These are phyloP conservation scores for Rosellinia necatrix DNA, from an alignment of 2,329 filamentous ascomycete genomes.

Conservation along the genomic window DNA sequence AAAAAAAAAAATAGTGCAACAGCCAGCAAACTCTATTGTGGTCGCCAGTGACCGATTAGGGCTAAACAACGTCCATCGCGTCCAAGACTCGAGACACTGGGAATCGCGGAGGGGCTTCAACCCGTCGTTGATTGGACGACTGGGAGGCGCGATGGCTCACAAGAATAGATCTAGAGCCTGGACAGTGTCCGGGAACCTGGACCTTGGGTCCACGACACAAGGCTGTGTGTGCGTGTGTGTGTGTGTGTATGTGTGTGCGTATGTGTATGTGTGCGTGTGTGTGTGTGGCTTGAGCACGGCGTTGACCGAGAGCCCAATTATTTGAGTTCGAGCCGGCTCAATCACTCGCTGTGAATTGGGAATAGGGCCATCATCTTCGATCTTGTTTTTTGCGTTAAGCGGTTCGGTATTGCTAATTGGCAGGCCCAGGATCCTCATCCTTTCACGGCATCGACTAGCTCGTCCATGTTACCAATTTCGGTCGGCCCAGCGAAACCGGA, in stretches of 20 bases:
- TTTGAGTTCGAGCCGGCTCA: conserved; percentile 10
- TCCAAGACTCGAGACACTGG: not conserved
- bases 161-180: not conserved
- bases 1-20: conserved; percentile 14
- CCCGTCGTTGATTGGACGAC: conserved; percentile 6
- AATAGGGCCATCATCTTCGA: conserved; percentile 1
- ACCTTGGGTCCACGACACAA: conserved; percentile 4
- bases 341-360: not conserved
- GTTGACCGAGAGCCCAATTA: conserved; percentile 7
- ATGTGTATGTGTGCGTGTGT: no score
- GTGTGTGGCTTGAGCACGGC: conserved; percentile 1
- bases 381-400: not conserved
- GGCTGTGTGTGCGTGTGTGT: no score
- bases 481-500: conserved; percentile 72
- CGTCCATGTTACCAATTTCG: conserved; percentile 65
- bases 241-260: no score
- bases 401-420: conserved; percentile 34
- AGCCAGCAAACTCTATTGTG: conserved; percentile 22
- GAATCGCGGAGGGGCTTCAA: conserved; percentile 1
- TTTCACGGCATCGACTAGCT: conserved; percentile 61
- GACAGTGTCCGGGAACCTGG: conserved; percentile 14
- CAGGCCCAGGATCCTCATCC: conserved; percentile 48
- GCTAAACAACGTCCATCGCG: conserved; percentile 2
- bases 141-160: conserved; percentile 7
- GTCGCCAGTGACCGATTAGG: conserved; percentile 4